Percentiles rank a stretch among this genome's conserved stretches.
phyloP scores from a whole-genome alignment of 2,329 filamentous ascomycete species.

The Neonectria faginata region DNA sequence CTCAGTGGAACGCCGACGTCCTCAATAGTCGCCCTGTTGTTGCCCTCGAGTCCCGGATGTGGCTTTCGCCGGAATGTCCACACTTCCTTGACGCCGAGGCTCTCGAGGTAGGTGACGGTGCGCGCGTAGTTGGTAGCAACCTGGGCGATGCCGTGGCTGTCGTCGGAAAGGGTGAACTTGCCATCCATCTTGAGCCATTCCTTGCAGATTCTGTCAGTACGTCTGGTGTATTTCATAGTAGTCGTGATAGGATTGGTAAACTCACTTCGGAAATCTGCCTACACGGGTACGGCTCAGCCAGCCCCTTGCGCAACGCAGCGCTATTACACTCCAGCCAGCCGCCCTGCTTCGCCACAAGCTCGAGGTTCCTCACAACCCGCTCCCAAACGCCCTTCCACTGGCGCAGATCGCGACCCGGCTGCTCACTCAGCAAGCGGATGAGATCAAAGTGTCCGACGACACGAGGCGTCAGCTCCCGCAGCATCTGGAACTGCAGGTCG shows the following conservation, averaged over 20 bases:
- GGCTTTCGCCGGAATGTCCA: slow-evolving; percentile 63
- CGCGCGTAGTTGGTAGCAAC: slow-evolving; percentile 85
- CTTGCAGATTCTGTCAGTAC: slow-evolving; percentile 52
- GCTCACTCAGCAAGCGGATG: slow-evolving; percentile 80
- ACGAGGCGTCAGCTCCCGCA: slow-evolving; percentile 75
- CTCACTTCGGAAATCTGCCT: slow-evolving; percentile 79
- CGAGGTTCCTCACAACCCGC: slow-evolving; percentile 78
- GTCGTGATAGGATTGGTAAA: slow-evolving; percentile 24
- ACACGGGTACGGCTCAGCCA: slow-evolving; percentile 90
- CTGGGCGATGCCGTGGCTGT: slow-evolving; percentile 90
- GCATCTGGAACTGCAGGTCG: slow-evolving; percentile 86
- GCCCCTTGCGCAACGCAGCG: slow-evolving; percentile 86
- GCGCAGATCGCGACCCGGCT: slow-evolving; percentile 71
- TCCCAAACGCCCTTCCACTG: slow-evolving; percentile 76
- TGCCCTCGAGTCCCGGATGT: slow-evolving; percentile 46
- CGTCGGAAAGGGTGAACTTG: slow-evolving; percentile 90
- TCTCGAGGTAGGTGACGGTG: slow-evolving; percentile 76
- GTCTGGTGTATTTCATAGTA: too few species aligned
- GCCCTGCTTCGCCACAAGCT: slow-evolving; percentile 76
- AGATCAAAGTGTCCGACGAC: slow-evolving; percentile 96
- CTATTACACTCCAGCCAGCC: slow-evolving; percentile 93
- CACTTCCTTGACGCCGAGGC: slow-evolving; percentile 72
- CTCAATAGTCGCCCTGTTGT: slow-evolving; percentile 51
- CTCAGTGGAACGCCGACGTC: slow-evolving; percentile 59
- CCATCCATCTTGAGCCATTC: slow-evolving; percentile 80